phyloP scores from a whole-genome alignment of 257 asterid genomes.

The Misopates orontium region DNA sequence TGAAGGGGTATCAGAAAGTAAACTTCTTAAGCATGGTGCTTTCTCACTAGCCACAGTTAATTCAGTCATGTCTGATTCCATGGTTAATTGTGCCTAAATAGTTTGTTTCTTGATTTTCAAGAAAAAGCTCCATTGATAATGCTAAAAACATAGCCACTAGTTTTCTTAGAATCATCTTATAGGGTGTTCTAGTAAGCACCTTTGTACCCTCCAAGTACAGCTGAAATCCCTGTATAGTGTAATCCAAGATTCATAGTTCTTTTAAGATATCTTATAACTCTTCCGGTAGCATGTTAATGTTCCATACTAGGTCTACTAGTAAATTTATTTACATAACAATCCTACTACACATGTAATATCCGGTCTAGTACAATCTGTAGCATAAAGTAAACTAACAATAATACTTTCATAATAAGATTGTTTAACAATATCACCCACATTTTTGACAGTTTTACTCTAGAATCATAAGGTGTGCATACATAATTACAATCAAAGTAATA shows the following conservation, averaged over 20 bases:
- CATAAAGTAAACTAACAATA: background rate
- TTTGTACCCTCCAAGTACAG: slow-evolving; percentile 15
- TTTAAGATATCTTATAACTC: too few species aligned
- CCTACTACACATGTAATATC: too few species aligned
- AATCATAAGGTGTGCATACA: background rate
- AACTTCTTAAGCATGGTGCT: background rate
- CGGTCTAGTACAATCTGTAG: too few species aligned
- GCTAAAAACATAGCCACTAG: slow-evolving; percentile 18
- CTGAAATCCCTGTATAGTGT: background rate
- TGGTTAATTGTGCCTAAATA: too few species aligned
- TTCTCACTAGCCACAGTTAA: background rate
- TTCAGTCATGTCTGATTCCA: background rate
- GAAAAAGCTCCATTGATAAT: background rate
- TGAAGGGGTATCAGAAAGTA: too few species aligned
- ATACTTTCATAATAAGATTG: background rate
- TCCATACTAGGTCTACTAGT: too few species aligned
- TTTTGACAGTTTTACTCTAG: background rate
- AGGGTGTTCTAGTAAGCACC: slow-evolving; percentile 21
- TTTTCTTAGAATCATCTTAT: slow-evolving; percentile 11
- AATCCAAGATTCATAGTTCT: slow-evolving; percentile 12
- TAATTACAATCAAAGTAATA: background rate
- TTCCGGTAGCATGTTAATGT: too few species aligned
- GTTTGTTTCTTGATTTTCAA: slow-evolving; percentile 17
- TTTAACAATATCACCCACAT: background rate
- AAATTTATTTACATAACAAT: background rate